Conservation (phyloP, 305 asterid species). For the Fraxinus floribunda region DNA sequence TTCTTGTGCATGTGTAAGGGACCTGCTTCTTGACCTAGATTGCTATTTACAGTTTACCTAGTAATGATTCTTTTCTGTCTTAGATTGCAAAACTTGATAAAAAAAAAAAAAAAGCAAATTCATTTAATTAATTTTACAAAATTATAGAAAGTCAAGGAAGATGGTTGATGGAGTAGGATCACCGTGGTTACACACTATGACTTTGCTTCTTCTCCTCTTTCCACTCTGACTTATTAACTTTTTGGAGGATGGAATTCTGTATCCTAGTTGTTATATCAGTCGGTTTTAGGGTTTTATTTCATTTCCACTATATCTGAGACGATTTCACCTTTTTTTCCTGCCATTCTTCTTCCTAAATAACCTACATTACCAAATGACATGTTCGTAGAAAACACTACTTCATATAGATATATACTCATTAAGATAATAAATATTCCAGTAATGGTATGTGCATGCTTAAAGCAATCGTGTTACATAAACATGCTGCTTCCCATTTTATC, state of each 20-base stretch:
- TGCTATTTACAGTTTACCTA: background rate
- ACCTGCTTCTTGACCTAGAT: background rate
- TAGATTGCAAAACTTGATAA: background rate
- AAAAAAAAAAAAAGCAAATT: background rate
- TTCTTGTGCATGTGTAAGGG: background rate
- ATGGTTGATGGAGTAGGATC: background rate
- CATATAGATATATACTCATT: background rate
- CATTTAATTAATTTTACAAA: background rate
- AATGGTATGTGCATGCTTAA: background rate
- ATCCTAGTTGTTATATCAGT: background rate
- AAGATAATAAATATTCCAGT: background rate
- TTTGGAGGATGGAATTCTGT: background rate
- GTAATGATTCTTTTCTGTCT: background rate
- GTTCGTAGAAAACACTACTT: background rate
- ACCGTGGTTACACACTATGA: background rate
- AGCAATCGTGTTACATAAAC: background rate
- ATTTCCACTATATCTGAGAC: background rate
- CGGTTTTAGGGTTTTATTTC: background rate
- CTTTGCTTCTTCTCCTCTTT: background rate
- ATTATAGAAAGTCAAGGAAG: background rate
- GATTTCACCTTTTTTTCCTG: background rate
- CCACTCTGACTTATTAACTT: background rate
- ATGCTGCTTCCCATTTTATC: background rate
- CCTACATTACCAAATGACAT: background rate
- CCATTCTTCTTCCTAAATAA: background rate